These are phyloP conservation scores for Fomitopsis pinicola DNA, from an alignment of 1,284 basidiomycete species.

Conservation along the genomic window DNA sequence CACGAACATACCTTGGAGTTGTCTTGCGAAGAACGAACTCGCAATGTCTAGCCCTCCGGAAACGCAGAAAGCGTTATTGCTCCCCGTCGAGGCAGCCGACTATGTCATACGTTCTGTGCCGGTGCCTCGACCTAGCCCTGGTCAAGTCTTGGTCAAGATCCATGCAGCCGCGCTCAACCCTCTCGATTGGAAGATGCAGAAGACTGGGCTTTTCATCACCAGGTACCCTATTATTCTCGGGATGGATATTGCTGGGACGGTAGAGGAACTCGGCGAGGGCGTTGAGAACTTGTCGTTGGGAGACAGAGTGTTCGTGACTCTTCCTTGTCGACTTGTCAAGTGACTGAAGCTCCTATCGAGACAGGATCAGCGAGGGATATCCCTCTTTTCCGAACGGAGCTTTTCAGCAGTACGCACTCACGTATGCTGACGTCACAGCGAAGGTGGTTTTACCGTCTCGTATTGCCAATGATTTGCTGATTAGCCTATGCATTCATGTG, in stretches of 20 bases:
- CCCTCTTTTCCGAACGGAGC: constrained; percentile 34
- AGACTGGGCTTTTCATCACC: constrained; percentile 15
- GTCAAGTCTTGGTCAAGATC: constrained; percentile 39
- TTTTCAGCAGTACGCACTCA: constrained; percentile 49
- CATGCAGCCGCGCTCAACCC: constrained; percentile 41
- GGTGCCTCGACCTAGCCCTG: constrained; percentile 29
- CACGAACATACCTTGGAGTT: too few species aligned
- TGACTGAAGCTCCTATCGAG: constrained; percentile 1
- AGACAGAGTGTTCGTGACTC: constrained; percentile 12
- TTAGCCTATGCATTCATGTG: not conserved
- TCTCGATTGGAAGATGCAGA: constrained; percentile 40
- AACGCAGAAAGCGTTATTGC: not conserved
- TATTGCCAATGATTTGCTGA: constrained; percentile 24
- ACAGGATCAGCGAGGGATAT: constrained; percentile 38
- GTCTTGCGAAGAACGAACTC: too few species aligned
- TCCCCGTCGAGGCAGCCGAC: constrained; percentile 17
- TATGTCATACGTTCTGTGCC: constrained; percentile 19
- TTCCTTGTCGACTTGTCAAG: too few species aligned
- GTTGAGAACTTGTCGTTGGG: constrained; percentile 9
- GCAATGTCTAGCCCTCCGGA: too few species aligned
- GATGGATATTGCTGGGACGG: constrained; percentile 11
- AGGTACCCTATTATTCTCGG: constrained; percentile 19
- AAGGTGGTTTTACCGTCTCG: not conserved
- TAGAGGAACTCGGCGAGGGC: constrained; percentile 14
- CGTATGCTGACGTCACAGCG: constrained; percentile 31